A percentile compares a stretch with the other conserved stretches of the same genome.
These are phyloP conservation scores for Tetracladium maxilliforme DNA, from an alignment of 2,329 filamentous ascomycete species.

Conservation along the genomic window DNA sequence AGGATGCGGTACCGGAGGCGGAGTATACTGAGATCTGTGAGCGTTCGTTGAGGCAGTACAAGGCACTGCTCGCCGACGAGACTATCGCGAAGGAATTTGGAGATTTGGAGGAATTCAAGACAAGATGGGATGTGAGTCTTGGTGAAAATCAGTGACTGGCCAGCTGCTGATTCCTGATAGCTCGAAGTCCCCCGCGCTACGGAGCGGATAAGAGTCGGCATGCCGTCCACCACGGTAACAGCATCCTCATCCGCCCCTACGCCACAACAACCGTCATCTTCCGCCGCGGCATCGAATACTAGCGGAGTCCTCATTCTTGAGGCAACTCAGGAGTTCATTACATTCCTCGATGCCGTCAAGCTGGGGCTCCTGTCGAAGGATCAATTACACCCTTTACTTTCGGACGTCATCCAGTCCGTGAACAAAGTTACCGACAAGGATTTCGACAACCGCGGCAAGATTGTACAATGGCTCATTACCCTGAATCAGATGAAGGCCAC, in stretches of 20 bases:
- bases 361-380: slow-evolving; percentile 89
- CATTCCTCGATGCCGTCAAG: slow-evolving; percentile 86
- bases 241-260: slow-evolving; percentile 28
- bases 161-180: slow-evolving; percentile 25
- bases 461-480: slow-evolving; percentile 95
- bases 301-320: slow-evolving; percentile 62
- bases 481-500: slow-evolving; percentile 96
- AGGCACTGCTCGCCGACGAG: slow-evolving; percentile 82
- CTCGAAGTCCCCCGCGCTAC: slow-evolving; percentile 90
- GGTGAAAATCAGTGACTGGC: not conserved
- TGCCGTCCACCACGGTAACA: slow-evolving; percentile 70
- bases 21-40: slow-evolving; percentile 97
- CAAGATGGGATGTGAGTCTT: slow-evolving; percentile 69
- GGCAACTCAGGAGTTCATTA: slow-evolving; percentile 97
- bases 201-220: slow-evolving; percentile 79
- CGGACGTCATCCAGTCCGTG: slow-evolving; percentile 91
- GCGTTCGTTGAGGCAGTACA: slow-evolving; percentile 89
- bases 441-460: slow-evolving; percentile 91
- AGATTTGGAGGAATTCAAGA: slow-evolving; percentile 81
- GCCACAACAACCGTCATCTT: slow-evolving; percentile 23
- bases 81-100: slow-evolving; percentile 79
- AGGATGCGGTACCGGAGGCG: slow-evolving; percentile 79
- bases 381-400: slow-evolving; percentile 85
- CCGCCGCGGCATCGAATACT: slow-evolving; percentile 23
- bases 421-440: slow-evolving; percentile 94